Evolutionary conservation across 805 yeast species (phyloP), one percentile per base, ranked within the genome.

Genomic region (Kuraishia ogatae): DNA sequence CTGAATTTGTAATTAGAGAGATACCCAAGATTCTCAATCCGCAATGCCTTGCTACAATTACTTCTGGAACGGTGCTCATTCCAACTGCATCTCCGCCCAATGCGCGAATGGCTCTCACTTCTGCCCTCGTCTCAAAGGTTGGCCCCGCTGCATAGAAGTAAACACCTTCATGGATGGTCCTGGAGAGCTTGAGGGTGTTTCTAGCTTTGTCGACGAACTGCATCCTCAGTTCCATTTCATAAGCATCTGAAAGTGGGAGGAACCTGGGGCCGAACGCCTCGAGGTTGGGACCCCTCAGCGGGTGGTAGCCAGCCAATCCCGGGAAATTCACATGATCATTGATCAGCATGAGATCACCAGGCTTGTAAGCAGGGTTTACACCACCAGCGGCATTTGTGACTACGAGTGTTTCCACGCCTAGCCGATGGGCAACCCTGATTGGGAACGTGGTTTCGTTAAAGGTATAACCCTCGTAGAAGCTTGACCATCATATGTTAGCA

Each of bases 351-450:
- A 93, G 73, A 64, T 94, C 97, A 35, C 97, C 97, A 1, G 93
- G 88, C 54, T 77, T 76, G 68, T 70, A 92, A 2, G 63, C 65
- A 1, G 80, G 70, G 63, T 90, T 87, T 50, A 87, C 69, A 1
- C 97, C 97, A 50, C 98, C 99, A 1, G 97, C 96, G 1, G 99
- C 99, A 70, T 93, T 93, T n/a, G 98, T 93, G 10, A 86, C 96
- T 23, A 93, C 74, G 49, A 93, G 74, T 2, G 77, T 74, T 50
- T 75, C 69, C 28, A 85, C 82, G 0, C 86, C 89, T 62, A 92
- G 70, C 48, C 73, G 66, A 53, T 82, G 76, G 54, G 96, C 82
- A 23, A 87, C 84, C 56, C 99, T 79, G 19, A 93, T 76, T 0
- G 97, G 97, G 67, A 90, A 87, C 0, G 90, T 89, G 1, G 96